phyloP scores from a whole-genome alignment of 2,329 filamentous ascomycete genomes.

The Cercospora brassicicola region DNA sequence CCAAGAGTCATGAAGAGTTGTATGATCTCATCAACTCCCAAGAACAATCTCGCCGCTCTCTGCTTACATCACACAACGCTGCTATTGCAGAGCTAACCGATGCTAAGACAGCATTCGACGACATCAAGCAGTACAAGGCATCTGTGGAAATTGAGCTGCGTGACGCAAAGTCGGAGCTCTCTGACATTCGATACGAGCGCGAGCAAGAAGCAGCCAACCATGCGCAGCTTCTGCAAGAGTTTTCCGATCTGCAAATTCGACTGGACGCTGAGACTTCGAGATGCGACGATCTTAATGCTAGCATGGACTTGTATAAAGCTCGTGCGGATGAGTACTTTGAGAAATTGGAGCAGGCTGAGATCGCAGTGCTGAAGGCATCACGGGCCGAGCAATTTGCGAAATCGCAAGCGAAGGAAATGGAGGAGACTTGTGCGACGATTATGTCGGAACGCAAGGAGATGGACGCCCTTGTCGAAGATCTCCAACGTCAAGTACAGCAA shows the following conservation, averaged over 20 bases:
- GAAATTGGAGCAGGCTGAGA: constrained; percentile 95
- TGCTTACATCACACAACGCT: constrained; percentile 82
- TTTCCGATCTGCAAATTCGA: constrained; percentile 88
- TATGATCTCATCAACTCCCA: constrained; percentile 90
- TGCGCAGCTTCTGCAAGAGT: constrained; percentile 85
- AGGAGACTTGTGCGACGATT: constrained; percentile 84
- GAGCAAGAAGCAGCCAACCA: constrained; percentile 89
- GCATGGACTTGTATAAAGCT: constrained; percentile 83
- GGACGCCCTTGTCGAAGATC: constrained; percentile 81
- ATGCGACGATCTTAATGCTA: constrained; percentile 78
- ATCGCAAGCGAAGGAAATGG: constrained; percentile 82
- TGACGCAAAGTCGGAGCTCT: constrained; percentile 77
- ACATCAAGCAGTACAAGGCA: constrained; percentile 77
- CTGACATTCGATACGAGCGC: constrained; percentile 73
- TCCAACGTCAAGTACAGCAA: constrained; percentile 84
- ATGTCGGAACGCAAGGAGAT: constrained; percentile 91
- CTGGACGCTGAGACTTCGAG: constrained; percentile 86
- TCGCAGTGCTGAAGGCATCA: constrained; percentile 86
- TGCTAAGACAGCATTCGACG: constrained; percentile 82
- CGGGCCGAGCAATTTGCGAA: constrained; percentile 94
- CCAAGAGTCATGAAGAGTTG: constrained; percentile 90
- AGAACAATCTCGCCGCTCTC: constrained; percentile 78
- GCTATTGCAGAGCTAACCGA: constrained; percentile 82
- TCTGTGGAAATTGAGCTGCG: constrained; percentile 82
- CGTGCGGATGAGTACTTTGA: constrained; percentile 94